These are phyloP conservation scores for Ceriops tagal DNA, from an alignment of 345 rosid species.

Conservation along the genomic window DNA sequence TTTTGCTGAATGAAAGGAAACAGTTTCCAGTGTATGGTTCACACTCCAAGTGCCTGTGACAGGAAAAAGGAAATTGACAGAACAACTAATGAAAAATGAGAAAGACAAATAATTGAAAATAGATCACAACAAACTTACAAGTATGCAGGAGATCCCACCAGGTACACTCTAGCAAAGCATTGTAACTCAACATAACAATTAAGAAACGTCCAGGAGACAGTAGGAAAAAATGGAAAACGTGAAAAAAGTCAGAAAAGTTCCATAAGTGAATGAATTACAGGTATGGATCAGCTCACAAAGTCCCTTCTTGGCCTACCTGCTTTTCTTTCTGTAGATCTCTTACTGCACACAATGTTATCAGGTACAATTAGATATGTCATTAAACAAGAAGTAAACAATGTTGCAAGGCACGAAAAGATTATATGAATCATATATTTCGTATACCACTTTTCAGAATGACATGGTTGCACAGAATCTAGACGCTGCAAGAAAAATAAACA, in stretches of 20 bases:
- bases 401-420: too few species aligned
- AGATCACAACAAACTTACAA: slow-evolving; percentile 40
- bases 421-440: too few species aligned
- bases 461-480: too few species aligned
- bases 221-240: neutral
- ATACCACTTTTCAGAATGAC: too few species aligned
- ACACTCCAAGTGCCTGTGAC: neutral
- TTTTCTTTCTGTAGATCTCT: too few species aligned
- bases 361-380: too few species aligned
- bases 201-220: slow-evolving; percentile 49
- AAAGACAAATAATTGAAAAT: slow-evolving; percentile 4
- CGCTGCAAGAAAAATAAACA: too few species aligned
- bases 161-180: slow-evolving; percentile 83
- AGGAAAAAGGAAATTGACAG: neutral
- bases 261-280: neutral
- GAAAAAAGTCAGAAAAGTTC: neutral
- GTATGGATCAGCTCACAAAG: neutral
- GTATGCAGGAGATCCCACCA: slow-evolving; percentile 68
- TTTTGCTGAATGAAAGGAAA: neutral
- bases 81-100: neutral
- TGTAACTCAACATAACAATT: slow-evolving; percentile 84
- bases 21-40: neutral
- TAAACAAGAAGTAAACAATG: too few species aligned
- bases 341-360: too few species aligned
- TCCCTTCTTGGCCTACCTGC: slow-evolving; percentile 26